phyloP scores from a whole-genome alignment of 164 flowering plant genomes.

The Malania oleifera region DNA sequence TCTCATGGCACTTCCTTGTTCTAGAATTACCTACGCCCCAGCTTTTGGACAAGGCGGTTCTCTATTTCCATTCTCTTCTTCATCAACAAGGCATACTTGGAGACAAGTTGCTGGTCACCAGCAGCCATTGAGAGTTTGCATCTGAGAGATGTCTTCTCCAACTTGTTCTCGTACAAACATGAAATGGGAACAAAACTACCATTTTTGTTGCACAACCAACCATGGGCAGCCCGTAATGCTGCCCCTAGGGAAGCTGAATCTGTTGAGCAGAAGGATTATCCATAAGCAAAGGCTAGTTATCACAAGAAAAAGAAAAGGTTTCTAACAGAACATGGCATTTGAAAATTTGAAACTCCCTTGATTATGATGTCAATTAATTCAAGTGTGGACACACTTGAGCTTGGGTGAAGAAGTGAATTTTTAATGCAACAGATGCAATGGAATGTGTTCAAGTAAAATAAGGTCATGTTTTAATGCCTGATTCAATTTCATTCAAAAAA shows the following conservation, averaged over 20 bases:
- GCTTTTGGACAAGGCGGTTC: constrained; percentile 56
- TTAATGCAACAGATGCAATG: no score
- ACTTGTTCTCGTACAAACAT: constrained; percentile 52
- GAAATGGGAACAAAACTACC: constrained; percentile 70
- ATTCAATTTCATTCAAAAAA: no score
- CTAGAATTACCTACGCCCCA: constrained; percentile 39
- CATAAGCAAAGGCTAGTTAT: neutral
- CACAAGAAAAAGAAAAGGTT: no score
- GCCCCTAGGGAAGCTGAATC: constrained; percentile 98
- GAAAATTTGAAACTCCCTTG: no score
- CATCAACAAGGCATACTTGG: constrained; percentile 60
- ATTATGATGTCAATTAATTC: no score
- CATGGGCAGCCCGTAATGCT: constrained; percentile 93
- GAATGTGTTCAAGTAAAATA: no score
- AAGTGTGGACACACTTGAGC: no score
- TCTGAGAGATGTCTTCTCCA: constrained; percentile 63
- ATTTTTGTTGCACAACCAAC: constrained; percentile 77
- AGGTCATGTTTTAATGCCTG: no score
- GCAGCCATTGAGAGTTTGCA: constrained; percentile 61
- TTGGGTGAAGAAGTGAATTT: no score
- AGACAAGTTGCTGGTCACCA: constrained; percentile 43
- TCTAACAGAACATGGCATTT: no score
- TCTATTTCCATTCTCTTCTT: constrained; percentile 87
- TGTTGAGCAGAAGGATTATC: constrained; percentile 17
- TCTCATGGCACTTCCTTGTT: no score